These are phyloP conservation scores for Bifiguratus adelaidae DNA, from an alignment of 192 early-diverging fungal species.

Conservation along the genomic window DNA sequence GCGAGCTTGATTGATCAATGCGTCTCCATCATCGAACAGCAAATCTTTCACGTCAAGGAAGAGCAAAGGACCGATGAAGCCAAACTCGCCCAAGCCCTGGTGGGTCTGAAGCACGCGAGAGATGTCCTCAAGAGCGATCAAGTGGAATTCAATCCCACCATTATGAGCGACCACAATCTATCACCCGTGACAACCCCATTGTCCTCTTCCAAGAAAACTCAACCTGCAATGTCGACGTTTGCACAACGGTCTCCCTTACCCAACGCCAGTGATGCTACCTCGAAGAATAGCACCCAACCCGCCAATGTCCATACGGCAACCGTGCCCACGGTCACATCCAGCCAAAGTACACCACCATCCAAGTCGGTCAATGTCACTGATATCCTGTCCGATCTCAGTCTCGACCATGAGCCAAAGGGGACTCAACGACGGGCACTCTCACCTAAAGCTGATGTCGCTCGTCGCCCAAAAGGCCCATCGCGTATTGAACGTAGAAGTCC, in stretches of 20 bases:
- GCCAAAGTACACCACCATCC: background rate
- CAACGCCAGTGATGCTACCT: too few relatives aligned
- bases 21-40: constrained; percentile 31
- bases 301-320: background rate
- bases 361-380: background rate
- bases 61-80: constrained; percentile 19
- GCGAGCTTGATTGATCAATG: constrained; percentile 17
- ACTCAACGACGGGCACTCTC: background rate
- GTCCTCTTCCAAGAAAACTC: background rate
- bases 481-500: too few relatives aligned
- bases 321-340: background rate
- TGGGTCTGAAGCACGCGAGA: constrained; percentile 39
- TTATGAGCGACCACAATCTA: background rate
- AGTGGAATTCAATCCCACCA: constrained; percentile 25
- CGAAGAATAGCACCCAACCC: too few relatives aligned
- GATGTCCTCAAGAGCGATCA: constrained; percentile 34
- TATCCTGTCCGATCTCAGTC: background rate
- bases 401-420: background rate
- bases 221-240: background rate
- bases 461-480: too few relatives aligned
- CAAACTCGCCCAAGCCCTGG: constrained; percentile 21
- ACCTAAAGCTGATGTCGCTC: background rate
- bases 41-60: constrained; percentile 13
- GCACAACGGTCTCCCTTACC: too few relatives aligned
- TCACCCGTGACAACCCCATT: background rate